Base-by-base conservation (phyloP, 257 asterid species). In the Scutellaria barbata region DNA sequence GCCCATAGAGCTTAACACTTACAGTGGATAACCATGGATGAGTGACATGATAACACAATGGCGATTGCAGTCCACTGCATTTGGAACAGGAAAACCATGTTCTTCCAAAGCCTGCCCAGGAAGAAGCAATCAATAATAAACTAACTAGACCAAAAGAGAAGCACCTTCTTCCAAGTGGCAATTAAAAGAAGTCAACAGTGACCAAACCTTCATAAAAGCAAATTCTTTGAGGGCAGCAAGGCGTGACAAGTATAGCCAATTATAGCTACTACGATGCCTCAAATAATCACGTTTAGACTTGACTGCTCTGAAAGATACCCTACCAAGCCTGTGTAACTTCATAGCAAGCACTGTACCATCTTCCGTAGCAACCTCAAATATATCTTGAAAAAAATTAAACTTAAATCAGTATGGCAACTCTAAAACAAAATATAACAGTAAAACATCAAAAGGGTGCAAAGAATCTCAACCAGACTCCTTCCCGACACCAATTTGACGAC, bases 151-250 rank as follows among this genome's bases (percentile, higher is more conserved):
- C 12, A 81, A 83, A 68, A 74, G 67, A 75, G 71, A 18, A 51
- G 70, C 68, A 60, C 79, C 77, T 63, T 81, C 84, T 71, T 78
- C 11, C 70, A 56, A 57, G 40, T n/a, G 18, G 30, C 17, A 45
- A 72, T n/a, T 58, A 40, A 30, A 48, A 41, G 62, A 10, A 11
- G 33, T 35, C 12, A 16, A 41, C 8, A 40, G 30, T 63, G 66
- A 47, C 4, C 66, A 60, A 55, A 92, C 98, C 99, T 92, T 95
- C 99, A 95, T 95, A 80, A 95, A 95, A 71, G 99, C 95, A 78
- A 82, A 95, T 80, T 95, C 99, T 71, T 92, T 95, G 74, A 92
- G 95, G 14, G 99, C 99, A 76, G 99, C 99, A 68, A 95, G 96
- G 20, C 99, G 90, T 3, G 99, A 95, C 79, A 92, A 76, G 85